Evolutionary conservation across 257 asterid genomes (phyloP).

Genomic region (Catharanthus roseus): DNA sequence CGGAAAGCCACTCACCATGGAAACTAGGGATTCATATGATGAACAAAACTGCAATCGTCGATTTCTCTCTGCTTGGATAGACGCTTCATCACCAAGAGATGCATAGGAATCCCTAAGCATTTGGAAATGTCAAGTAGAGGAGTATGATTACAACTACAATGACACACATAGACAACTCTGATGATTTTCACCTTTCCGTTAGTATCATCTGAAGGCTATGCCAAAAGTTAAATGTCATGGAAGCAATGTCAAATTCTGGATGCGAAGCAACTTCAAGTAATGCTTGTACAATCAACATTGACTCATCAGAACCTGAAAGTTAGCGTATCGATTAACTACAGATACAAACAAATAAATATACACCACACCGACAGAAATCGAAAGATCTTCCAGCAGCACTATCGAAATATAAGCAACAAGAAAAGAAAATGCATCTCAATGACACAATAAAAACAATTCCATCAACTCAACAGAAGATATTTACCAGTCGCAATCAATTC

Average conservation of each 20-base stretch:
- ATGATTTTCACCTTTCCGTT: constrained; percentile 59
- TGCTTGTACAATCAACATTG: constrained; percentile 90
- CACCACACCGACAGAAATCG: not conserved
- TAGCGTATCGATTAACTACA: constrained; percentile 14
- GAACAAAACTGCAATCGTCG: constrained; percentile 69
- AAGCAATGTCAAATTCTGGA: constrained; percentile 96
- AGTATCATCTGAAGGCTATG: constrained; percentile 84
- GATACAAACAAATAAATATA: constrained; percentile 5
- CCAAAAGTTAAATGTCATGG: constrained; percentile 99
- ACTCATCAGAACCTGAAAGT: constrained; percentile 91
- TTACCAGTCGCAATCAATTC: constrained; percentile 96
- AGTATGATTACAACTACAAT: constrained; percentile 1
- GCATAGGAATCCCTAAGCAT: constrained; percentile 61
- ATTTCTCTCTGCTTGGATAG: constrained; percentile 62
- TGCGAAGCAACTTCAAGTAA: constrained; percentile 94
- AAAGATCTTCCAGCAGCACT: not conserved
- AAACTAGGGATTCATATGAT: constrained; percentile 79
- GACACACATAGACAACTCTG: not conserved
- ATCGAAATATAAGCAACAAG: not conserved
- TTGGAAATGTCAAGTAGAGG: constrained; percentile 8
- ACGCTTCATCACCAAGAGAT: constrained; percentile 51
- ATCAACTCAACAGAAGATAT: constrained; percentile 6
- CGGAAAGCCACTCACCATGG: constrained; percentile 59
- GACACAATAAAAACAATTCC: constrained; percentile 3
- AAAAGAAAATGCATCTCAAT: not conserved